Conservation (phyloP, 352 stramenopile genomes). For the Globisporangium spiculum region DNA sequence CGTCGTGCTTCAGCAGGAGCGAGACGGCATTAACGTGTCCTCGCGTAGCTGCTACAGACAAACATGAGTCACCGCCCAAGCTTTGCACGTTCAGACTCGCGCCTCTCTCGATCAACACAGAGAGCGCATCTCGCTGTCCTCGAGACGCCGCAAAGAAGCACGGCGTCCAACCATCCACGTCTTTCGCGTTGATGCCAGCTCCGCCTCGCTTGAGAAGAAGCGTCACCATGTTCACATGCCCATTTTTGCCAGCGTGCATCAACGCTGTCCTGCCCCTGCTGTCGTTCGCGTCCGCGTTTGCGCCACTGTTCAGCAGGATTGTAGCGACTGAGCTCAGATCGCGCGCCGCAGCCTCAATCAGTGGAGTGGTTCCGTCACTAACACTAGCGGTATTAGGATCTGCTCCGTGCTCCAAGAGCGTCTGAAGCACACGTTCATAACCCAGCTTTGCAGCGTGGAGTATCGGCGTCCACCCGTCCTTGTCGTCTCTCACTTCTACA, state of each 20-base stretch:
- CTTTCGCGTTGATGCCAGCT: neutral
- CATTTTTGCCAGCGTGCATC: conserved; percentile 3
- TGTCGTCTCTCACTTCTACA: conserved; percentile 1
- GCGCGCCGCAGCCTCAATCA: neutral
- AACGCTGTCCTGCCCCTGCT: conserved; percentile 5
- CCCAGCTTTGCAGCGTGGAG: conserved; percentile 9
- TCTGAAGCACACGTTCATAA: neutral
- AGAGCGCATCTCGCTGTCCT: conserved; percentile 7
- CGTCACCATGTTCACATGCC: neutral
- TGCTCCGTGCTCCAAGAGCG: conserved; percentile 5
- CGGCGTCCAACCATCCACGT: neutral
- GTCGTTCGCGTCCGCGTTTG: conserved; percentile 3
- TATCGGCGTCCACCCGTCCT: conserved; percentile 13
- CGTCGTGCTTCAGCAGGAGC: conserved; percentile 3
- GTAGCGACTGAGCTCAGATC: neutral
- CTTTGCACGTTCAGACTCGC: neutral
- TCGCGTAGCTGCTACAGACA: conserved; percentile 1
- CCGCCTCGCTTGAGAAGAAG: conserved; percentile 1
- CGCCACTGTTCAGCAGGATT: neutral
- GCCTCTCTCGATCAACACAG: neutral
- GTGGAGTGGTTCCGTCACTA: neutral
- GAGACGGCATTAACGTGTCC: conserved; percentile 4
- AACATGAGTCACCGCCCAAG: neutral
- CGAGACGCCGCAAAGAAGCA: conserved; percentile 5
- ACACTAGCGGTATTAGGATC: neutral